A percentile compares a stretch with the other conserved stretches of the same genome.
Evolutionary conservation across 202 grass and related monocot genomes (phyloP).

Genomic region (Carex arenaria): DNA sequence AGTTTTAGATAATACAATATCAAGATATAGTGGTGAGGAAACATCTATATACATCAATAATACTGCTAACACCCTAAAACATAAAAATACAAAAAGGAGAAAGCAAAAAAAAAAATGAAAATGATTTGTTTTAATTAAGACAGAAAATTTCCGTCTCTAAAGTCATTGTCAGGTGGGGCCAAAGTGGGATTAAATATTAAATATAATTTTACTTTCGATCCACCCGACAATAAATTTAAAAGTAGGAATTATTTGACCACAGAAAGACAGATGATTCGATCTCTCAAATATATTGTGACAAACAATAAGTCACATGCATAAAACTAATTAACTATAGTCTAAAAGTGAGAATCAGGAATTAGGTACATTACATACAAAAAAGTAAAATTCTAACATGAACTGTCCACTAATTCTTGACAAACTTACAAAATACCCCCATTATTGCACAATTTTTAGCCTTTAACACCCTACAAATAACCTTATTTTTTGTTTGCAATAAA

Average conservation of each 20-base stretch:
- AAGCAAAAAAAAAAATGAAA: neutral
- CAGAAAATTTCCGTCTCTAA: neutral
- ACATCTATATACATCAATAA: no score
- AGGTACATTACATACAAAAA: neutral
- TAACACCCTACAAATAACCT: neutral
- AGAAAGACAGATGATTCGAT: no score
- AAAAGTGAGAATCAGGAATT: neutral
- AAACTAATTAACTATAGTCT: neutral
- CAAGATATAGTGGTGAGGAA: neutral
- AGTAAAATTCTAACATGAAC: neutral
- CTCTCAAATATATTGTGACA: no score
- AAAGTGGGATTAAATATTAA: no score
- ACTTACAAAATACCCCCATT: neutral
- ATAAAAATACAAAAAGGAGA: no score
- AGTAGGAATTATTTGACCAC: no score
- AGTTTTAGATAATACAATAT: neutral
- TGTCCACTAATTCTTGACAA: conserved; percentile 1
- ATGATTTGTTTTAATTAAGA: neutral
- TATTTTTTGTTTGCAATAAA: neutral
- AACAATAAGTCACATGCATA: conserved; percentile 2
- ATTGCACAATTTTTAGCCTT: neutral
- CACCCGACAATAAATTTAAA: no score
- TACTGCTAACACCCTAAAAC: no score
- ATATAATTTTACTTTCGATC: no score
- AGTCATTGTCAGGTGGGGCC: no score